Percentiles rank a stretch among this genome's conserved stretches.
Evolutionary conservation across 2,329 filamentous ascomycete genomes (phyloP).

Genomic region (Ophiostoma sp.): DNA sequence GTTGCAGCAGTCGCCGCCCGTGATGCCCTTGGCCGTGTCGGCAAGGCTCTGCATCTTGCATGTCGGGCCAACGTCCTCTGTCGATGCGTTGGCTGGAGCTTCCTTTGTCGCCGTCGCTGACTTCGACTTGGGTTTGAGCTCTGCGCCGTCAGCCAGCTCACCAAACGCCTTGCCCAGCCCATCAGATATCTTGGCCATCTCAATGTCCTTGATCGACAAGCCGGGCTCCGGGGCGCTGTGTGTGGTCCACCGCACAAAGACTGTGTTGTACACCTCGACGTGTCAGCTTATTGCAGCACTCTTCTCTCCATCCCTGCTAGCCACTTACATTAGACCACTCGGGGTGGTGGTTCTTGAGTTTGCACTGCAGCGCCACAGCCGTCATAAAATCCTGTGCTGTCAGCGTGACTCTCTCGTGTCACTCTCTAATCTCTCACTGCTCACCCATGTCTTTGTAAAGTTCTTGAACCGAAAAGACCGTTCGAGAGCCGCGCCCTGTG

Average conservation of each 20-base stretch:
- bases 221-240: conserved; percentile 54
- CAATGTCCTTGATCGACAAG: conserved; percentile 58
- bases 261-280: conserved; percentile 57
- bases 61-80: conserved; percentile 14
- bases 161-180: conserved; percentile 51
- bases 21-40: conserved; percentile 41
- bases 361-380: conserved; percentile 61
- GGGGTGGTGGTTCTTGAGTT: conserved; percentile 63
- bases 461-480: conserved; percentile 59
- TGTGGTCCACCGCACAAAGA: conserved; percentile 68
- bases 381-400: conserved; percentile 64
- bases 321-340: conserved; percentile 60
- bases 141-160: conserved; percentile 37
- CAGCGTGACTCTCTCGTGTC: neutral
- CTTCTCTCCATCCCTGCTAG: no score
- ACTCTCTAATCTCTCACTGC: conserved; percentile 28
- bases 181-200: conserved; percentile 60
- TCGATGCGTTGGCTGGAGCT: neutral
- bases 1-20: conserved; percentile 51
- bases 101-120: neutral
- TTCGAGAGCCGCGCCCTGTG: conserved; percentile 51
- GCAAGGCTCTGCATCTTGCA: conserved; percentile 42
- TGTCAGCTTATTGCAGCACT: neutral
- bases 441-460: conserved; percentile 60
- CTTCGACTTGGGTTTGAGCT: neutral